Evolutionary conservation across 306 rosid species (phyloP), one percentile per base, ranked within the genome.

Genomic region (Inga oerstediana): DNA sequence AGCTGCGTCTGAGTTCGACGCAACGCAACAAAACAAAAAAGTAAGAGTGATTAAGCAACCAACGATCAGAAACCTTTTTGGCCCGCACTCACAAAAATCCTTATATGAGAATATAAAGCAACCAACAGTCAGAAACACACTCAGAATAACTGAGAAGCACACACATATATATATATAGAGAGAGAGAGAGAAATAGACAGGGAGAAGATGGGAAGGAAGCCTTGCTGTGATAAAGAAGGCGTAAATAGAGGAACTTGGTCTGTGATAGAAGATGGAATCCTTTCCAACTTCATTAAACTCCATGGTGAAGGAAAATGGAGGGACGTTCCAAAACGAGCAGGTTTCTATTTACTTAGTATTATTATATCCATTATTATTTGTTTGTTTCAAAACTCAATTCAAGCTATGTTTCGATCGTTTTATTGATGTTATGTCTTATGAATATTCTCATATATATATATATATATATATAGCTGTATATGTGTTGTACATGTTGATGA

Each of bases 221-320:
- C 81, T 7, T 82, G 81, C 22, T 82, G 81, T 58, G 34, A 66
- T 9, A 76, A 76, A 46, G 81, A 43, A 30, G 71, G 77, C 4
- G 74, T 82, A 32, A 82, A 82, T 10, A 56, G 49, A n/a, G 81
- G 85, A 7, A 68, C 78, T 17, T 82, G 81, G 85, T 68, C 85
- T 30, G 81, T 61, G 4, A 20, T 10, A 17, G 85, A 82, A 45
- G 81, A 82, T 27, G 35, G 56, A 10, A 82, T 69, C 30, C 85
- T 82, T 4, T 11, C 3, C 4, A 66, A 76, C 37, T 82, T 76
- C 78, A 45, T 82, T 35, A 44, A 41, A 67, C 11, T 45, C 27
- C 81, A 82, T 22, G 85, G 85, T 1, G 85, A 82, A 77, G 85
- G 85, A 30, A 77, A 65, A 68, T 82, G 85, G 85, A 70, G 78